A percentile compares a stretch with the other conserved stretches of the same genome.
These are phyloP conservation scores for Rhododendron simsii DNA, from an alignment of 148 eudicot genomes.

Conservation along the genomic window DNA sequence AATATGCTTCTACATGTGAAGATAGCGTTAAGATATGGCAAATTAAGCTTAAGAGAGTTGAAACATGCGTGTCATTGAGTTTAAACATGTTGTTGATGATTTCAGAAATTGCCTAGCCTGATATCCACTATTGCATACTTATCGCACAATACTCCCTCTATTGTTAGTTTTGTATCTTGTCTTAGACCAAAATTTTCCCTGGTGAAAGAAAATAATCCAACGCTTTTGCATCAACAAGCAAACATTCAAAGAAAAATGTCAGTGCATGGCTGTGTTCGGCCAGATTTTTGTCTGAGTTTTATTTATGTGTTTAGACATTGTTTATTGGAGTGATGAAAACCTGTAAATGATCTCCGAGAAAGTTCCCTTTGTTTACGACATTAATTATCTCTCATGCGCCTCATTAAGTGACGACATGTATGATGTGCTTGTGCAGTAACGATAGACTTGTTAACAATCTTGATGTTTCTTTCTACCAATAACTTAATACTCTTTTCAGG, in stretches of 20 bases:
- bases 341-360: not conserved
- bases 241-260: not conserved
- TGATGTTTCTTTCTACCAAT: constrained; percentile 10
- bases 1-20: not conserved
- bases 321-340: constrained; percentile 1
- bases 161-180: not conserved
- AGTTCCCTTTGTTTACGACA: not conserved
- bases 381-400: not conserved
- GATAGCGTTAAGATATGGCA: not conserved
- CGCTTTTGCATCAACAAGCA: not conserved
- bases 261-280: not conserved
- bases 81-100: not conserved
- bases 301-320: not conserved
- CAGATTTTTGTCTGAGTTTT: not conserved
- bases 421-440: not conserved
- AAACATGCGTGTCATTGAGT: not conserved
- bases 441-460: not conserved
- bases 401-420: not conserved
- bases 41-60: not conserved
- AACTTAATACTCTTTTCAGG: constrained; percentile 44
- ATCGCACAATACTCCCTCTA: not conserved
- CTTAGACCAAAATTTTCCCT: not conserved
- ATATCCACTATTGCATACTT: not conserved
- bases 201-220: not conserved
- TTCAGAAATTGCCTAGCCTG: not conserved